A percentile compares a stretch with the other conserved stretches of the same genome.
phyloP scores from a whole-genome alignment of 2,329 filamentous ascomycete species.

The Scorias spongiosa region DNA sequence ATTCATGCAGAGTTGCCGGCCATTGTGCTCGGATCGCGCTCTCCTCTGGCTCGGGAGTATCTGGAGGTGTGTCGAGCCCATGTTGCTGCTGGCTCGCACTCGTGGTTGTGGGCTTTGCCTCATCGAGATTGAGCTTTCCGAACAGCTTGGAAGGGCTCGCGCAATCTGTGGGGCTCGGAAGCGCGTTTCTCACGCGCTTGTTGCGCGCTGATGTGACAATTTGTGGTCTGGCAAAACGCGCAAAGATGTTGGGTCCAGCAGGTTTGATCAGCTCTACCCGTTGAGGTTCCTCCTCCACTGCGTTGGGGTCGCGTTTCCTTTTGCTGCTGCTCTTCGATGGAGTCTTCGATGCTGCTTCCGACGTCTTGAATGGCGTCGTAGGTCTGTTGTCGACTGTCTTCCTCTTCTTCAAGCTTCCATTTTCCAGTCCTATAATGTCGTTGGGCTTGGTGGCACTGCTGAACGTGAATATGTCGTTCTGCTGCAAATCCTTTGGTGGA shows the following conservation, averaged over 20 bases:
- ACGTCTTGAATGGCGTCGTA: conserved; percentile 6
- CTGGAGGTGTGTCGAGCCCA: conserved; percentile 19
- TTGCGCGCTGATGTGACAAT: conserved; percentile 13
- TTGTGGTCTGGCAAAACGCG: conserved; percentile 5
- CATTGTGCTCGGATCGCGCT: conserved; percentile 12
- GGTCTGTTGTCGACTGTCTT: conserved; percentile 9
- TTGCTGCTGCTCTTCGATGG: conserved; percentile 4
- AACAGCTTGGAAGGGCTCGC: conserved; percentile 16
- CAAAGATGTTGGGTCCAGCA: conserved; percentile 2
- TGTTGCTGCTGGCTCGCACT: conserved; percentile 7
- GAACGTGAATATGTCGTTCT: conserved; percentile 11
- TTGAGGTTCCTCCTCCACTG: conserved; percentile 9
- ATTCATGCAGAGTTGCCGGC: conserved; percentile 27
- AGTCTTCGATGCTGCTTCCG: neutral
- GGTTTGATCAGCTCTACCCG: conserved; percentile 4
- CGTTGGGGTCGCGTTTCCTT: conserved; percentile 12
- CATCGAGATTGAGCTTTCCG: conserved; percentile 17
- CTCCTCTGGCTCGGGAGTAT: conserved; percentile 13
- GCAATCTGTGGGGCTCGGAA: conserved; percentile 21
- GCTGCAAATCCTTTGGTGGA: conserved; percentile 3
- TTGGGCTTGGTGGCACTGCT: conserved; percentile 8
- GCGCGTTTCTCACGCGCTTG: conserved; percentile 18
- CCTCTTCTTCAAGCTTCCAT: conserved; percentile 9
- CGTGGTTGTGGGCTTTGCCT: conserved; percentile 8
- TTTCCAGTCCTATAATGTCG: neutral